Base-by-base conservation (phyloP, 345 rosid species). In the Rhodamnia rubescens region DNA sequence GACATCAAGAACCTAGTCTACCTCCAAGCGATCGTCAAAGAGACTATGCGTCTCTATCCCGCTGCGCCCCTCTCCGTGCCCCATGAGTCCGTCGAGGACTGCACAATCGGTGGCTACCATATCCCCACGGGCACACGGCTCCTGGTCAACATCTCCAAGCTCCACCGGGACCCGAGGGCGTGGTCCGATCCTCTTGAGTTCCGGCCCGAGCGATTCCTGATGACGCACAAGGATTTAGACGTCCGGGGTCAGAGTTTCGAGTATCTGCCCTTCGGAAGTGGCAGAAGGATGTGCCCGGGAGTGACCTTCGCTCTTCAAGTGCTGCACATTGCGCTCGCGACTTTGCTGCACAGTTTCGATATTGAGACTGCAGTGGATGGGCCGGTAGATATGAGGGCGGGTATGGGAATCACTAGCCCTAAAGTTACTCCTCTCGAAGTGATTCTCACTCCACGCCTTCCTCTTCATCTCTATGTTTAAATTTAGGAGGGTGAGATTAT, bases 1-100 rank as follows among this genome's bases (percentile, higher is more conserved):
- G 95, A 93, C 90, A 81, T 93, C 4, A 86, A 89, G 75, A 89
- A 88, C 49, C 87, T 94, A 6, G 86, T 85, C 9, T 93, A 93
- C 85, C 88, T 95, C 61, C 93, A 92, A 84, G 95, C 98, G 11
- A 88, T 93, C 40, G 42, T 92, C 86, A 95, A 93, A 87, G 98
- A 95, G 86, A 90, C 94, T 11, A 85, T 93, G 50, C 87, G 95
- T 18, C 78, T 95, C 26, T 91, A 93, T 87, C 96, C 98, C 18
- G 91, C 92, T 1, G 91, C 85, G 11, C 95, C 98, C 8, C 92
- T 93, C 18, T 86, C 88, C 55, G 92, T 92, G 8, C 95, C 89
- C 24, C 89, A 93, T 29, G 92, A 90, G 54, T 93, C 92, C 52
- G 81, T 78, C 83, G 91, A 90, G 83, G 95, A 93, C 58, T 92